phyloP scores from a whole-genome alignment of 805 yeast species.

The Kregervanrija delftensis region DNA sequence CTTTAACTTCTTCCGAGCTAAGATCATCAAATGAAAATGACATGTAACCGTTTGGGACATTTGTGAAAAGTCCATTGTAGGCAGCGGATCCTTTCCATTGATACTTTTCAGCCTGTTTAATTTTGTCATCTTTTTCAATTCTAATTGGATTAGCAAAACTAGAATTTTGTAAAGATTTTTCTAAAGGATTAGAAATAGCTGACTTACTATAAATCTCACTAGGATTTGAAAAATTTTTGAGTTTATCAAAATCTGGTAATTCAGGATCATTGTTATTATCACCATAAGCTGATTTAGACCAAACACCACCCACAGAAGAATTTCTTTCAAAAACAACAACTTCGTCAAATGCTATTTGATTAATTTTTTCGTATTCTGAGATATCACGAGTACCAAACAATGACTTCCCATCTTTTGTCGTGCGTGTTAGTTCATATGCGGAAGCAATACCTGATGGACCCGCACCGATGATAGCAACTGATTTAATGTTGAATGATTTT shows the following conservation, averaged over 20 bases:
- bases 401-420: not conserved
- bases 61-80: constrained; percentile 33
- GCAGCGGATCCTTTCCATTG: constrained; percentile 16
- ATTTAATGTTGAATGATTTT: not conserved
- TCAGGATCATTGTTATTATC: constrained; percentile 11
- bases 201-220: not conserved
- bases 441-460: constrained; percentile 5
- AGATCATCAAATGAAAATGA: constrained; percentile 27
- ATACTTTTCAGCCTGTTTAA: not conserved
- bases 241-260: constrained; percentile 11
- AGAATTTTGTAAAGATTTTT: not conserved
- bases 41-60: constrained; percentile 33
- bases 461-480: constrained; percentile 5
- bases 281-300: constrained; percentile 19
- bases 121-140: not conserved
- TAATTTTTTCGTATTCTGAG: no score
- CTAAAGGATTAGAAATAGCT: not conserved
- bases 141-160: not conserved
- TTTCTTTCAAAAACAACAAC: constrained; percentile 36
- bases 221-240: constrained; percentile 12
- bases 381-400: not conserved
- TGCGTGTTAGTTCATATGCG: no score
- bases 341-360: constrained; percentile 21
- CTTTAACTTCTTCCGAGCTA: not conserved
- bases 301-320: constrained; percentile 33